Evolutionary conservation across 805 yeast genomes (phyloP).

Genomic region (Wickerhamomyces alni): DNA sequence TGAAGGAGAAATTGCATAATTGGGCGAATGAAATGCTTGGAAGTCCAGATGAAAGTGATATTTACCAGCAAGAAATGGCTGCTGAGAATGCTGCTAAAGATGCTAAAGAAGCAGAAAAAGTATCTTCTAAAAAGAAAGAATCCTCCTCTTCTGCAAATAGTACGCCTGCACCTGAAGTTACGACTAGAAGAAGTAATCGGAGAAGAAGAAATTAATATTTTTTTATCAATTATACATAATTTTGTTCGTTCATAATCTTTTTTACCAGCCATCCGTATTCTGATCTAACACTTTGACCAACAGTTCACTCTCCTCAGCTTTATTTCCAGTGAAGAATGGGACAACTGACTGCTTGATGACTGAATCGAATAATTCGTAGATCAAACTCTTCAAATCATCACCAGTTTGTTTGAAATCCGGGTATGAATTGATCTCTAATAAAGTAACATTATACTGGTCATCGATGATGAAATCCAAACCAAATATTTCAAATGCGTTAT

Average conservation of each 20-base stretch:
- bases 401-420: constrained; percentile 99
- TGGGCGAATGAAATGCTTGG: constrained; percentile 90
- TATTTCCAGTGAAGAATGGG: constrained; percentile 35
- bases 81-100: constrained; percentile 25
- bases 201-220: constrained; percentile 8
- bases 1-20: constrained; percentile 59
- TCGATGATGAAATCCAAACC: constrained; percentile 87
- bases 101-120: constrained; percentile 3
- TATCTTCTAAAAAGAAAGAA: constrained; percentile 11
- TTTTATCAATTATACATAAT: background rate
- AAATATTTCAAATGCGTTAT: constrained; percentile 78
- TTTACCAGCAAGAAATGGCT: constrained; percentile 26
- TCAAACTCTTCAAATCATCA: constrained; percentile 55
- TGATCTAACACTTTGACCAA: constrained; percentile 36
- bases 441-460: constrained; percentile 41
- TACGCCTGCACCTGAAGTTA: constrained; percentile 7
- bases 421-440: constrained; percentile 86
- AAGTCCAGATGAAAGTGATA: constrained; percentile 41
- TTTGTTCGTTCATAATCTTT: background rate
- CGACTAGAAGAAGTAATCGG: constrained; percentile 14
- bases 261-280: constrained; percentile 30
- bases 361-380: constrained; percentile 59
- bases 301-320: constrained; percentile 10
- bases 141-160: constrained; percentile 14
- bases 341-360: constrained; percentile 42